A percentile compares a stretch with the other conserved stretches of the same genome.
Conservation (phyloP, 768 basidiomycete genomes). For the Antrodiella citrinella region DNA sequence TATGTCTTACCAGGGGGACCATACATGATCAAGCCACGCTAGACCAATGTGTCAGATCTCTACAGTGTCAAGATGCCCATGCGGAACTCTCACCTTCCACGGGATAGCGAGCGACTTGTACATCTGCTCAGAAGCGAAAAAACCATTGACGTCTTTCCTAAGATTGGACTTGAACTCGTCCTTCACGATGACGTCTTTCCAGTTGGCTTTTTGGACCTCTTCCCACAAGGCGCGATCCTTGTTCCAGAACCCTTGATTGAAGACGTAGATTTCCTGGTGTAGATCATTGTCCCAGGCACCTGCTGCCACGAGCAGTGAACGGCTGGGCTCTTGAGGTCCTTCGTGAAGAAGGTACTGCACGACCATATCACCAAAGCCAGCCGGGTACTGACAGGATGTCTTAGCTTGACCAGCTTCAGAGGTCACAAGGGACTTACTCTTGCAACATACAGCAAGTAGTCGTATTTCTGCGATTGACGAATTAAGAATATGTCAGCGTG, state of each 20-base stretch:
- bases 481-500: too few relatives aligned
- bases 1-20: constrained; percentile 58
- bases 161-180: constrained; percentile 58
- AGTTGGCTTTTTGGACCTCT: constrained; percentile 42
- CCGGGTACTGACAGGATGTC: constrained; percentile 22
- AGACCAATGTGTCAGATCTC: background rate
- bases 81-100: constrained; percentile 55
- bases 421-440: constrained; percentile 29
- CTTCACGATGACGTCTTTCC: constrained; percentile 70
- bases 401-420: background rate
- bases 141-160: constrained; percentile 70
- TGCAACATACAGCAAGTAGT: constrained; percentile 47
- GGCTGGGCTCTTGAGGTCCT: constrained; percentile 43
- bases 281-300: constrained; percentile 45
- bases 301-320: constrained; percentile 42
- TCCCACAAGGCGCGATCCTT: constrained; percentile 57
- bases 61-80: background rate
- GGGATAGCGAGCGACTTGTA: constrained; percentile 73
- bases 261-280: constrained; percentile 73
- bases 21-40: constrained; percentile 79
- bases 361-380: constrained; percentile 13
- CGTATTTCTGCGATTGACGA: constrained; percentile 41
- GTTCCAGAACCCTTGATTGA: constrained; percentile 60
- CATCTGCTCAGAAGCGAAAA: constrained; percentile 66
- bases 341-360: constrained; percentile 53